Percentiles rank a stretch among this genome's conserved stretches.
Evolutionary conservation across 139 green algal species (phyloP).

Genomic region (Coelastrella sp.): DNA sequence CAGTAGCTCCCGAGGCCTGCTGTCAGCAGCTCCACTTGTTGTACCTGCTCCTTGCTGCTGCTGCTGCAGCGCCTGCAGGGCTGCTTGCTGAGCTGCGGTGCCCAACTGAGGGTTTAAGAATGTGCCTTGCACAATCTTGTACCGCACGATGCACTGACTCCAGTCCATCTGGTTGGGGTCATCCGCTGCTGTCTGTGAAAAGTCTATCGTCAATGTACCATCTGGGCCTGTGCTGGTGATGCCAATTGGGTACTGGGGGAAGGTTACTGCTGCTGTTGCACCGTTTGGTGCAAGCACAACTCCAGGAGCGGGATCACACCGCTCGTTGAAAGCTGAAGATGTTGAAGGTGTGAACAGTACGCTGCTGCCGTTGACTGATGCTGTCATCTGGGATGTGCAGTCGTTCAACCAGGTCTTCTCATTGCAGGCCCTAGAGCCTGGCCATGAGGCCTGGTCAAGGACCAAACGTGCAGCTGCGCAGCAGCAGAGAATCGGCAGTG

Average conservation of each 20-base stretch:
- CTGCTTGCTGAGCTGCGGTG: not conserved
- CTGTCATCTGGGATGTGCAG: conserved; percentile 44
- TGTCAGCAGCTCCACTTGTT: not conserved
- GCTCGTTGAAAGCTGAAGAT: not conserved
- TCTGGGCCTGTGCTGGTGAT: conserved; percentile 45
- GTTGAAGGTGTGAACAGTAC: conserved; percentile 31
- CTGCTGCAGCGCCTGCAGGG: not conserved
- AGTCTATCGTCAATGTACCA: conserved; percentile 41
- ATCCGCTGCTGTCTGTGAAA: conserved; percentile 14
- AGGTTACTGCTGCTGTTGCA: conserved; percentile 25
- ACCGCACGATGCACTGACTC: conserved; percentile 42
- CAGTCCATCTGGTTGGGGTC: conserved; percentile 47
- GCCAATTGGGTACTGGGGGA: conserved; percentile 51
- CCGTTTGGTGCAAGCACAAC: conserved; percentile 36
- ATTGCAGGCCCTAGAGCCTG: conserved; percentile 45
- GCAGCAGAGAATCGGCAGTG: not conserved
- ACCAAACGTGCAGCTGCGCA: conserved; percentile 24
- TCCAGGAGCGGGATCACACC: conserved; percentile 13
- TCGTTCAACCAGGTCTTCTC: conserved; percentile 53
- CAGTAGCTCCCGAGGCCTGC: not conserved
- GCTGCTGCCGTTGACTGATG: conserved; percentile 16
- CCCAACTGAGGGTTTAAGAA: conserved; percentile 44
- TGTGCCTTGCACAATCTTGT: conserved; percentile 45
- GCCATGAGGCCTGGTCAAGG: conserved; percentile 30
- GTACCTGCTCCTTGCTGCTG: not conserved